Evolutionary conservation across 2,329 filamentous ascomycete genomes (phyloP).

Genomic region (Myriangium duriaei): DNA sequence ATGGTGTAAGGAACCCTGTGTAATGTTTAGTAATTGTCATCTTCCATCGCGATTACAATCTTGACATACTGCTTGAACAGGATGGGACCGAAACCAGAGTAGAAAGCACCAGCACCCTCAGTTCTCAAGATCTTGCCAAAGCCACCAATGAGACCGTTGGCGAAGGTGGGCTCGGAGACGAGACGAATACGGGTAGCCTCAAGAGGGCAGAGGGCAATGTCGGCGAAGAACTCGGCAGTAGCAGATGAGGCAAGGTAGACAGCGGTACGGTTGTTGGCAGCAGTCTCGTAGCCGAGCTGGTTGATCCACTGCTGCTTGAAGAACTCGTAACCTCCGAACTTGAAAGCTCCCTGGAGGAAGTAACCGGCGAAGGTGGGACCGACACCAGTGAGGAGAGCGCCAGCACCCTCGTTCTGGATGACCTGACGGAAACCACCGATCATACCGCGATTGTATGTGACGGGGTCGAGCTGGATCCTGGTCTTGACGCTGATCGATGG

Average conservation of each 20-base stretch:
- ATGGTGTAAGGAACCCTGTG: constrained; percentile 78
- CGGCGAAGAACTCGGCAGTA: constrained; percentile 53
- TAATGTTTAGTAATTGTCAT: constrained; percentile 1
- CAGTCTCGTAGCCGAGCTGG: constrained; percentile 62
- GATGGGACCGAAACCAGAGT: constrained; percentile 81
- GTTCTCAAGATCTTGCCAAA: constrained; percentile 73
- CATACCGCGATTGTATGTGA: constrained; percentile 77
- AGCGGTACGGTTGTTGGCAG: constrained; percentile 63
- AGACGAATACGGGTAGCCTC: constrained; percentile 91
- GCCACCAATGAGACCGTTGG: constrained; percentile 64
- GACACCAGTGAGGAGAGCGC: constrained; percentile 72
- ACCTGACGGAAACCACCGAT: constrained; percentile 80
- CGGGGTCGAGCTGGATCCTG: constrained; percentile 83
- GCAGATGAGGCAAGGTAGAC: constrained; percentile 62
- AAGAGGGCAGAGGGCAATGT: constrained; percentile 78
- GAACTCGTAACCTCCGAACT: constrained; percentile 91
- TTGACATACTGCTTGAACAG: constrained; percentile 60
- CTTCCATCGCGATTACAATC: neutral
- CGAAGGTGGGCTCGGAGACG: constrained; percentile 77
- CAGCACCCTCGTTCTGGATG: constrained; percentile 70
- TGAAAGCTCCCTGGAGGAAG: constrained; percentile 88
- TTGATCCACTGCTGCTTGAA: constrained; percentile 91
- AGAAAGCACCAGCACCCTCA: constrained; percentile 77
- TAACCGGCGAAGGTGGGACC: constrained; percentile 81
- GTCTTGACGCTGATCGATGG: constrained; percentile 71